Base-by-base conservation (phyloP, 2,329 filamentous ascomycete species). In the Penicillium verrucosum region DNA sequence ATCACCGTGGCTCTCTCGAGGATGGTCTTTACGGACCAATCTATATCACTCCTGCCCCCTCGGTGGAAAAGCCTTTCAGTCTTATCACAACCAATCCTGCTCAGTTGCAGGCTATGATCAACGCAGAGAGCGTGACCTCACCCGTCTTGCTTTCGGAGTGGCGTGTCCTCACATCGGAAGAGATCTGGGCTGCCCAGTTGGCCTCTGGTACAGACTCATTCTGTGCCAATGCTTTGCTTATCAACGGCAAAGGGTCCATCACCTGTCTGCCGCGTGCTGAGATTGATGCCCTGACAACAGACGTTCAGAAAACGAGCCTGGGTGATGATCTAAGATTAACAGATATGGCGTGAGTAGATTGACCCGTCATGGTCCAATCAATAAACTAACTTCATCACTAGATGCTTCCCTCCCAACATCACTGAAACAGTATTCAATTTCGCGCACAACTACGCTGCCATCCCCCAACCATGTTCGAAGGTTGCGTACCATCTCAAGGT, bases 1-100 rank as follows among this genome's bases (percentile, higher is more conserved):
- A 87, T 63, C 75, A 77, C 25, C 71, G 74, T 1, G 78, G 78
- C 1, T 83, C 85, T 58, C 75, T 87, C 14, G 80, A 84, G 56
- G 85, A 88, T 61, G 85, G 85, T 0, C 70, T 85, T 11, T 83
- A 80, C 49, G 85, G 84, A 0, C 71, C 83, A 3, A 80, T 87
- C 1, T 65, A 81, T 10, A 81, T 87, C 18, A 56, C 65, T 2
- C 70, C 70, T 1, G 57, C 60, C 1, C 51, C 62, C 16, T 59
- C 61, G 1, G 64, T 67, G 30, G 54, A 65, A 40, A 66, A 60
- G 21, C 71, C 71, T 0, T 73, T 70, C 46, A 57, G 46, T 16
- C 44, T 68, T 30, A 71, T 72, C 14, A 60, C 69, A 3, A 64
- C 59, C 6, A 74, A 74, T 29, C 60, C 72, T 0, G 64, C 67